Percentiles rank a stretch among this genome's conserved stretches.
Conservation (phyloP, 2,329 filamentous ascomycete genomes). For the Claviceps monticola region DNA sequence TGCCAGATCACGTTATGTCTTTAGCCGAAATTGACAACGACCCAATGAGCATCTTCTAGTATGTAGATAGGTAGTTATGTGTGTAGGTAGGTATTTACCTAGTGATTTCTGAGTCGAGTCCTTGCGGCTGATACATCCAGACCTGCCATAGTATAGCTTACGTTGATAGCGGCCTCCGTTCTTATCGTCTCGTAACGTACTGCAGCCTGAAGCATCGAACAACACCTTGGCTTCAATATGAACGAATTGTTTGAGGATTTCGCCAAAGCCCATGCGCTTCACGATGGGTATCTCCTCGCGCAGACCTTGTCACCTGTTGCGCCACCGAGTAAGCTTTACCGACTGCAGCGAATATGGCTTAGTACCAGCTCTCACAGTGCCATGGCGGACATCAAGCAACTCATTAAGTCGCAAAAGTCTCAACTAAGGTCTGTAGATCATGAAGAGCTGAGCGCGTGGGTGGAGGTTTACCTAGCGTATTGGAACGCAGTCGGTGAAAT, state of each 20-base stretch:
- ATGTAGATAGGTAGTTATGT: neutral
- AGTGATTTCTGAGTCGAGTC: neutral
- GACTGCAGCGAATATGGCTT: constrained; percentile 56
- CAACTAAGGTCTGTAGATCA: constrained; percentile 41
- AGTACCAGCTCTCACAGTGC: constrained; percentile 53
- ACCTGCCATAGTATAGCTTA: neutral
- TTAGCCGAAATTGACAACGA: neutral
- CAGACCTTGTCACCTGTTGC: constrained; percentile 60
- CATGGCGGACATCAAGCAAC: constrained; percentile 56
- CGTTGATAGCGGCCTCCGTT: neutral
- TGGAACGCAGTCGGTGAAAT: constrained; percentile 74
- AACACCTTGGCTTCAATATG: constrained; percentile 34
- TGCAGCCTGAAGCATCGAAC: neutral
- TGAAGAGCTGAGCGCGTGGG: constrained; percentile 67
- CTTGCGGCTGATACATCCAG: neutral
- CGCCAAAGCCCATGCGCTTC: constrained; percentile 46
- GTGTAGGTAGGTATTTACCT: neutral
- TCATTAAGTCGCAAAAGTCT: constrained; percentile 49
- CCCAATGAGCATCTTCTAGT: neutral
- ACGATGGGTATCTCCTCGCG: constrained; percentile 61
- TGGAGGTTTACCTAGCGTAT: constrained; percentile 69
- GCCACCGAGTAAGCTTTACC: constrained; percentile 45
- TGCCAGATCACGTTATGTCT: neutral
- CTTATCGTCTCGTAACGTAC: neutral
- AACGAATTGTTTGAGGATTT: constrained; percentile 63